Evolutionary conservation across 2,329 filamentous ascomycete species (phyloP), one percentile per base, ranked within the genome.

Genomic region (Colletotrichum paranaense): DNA sequence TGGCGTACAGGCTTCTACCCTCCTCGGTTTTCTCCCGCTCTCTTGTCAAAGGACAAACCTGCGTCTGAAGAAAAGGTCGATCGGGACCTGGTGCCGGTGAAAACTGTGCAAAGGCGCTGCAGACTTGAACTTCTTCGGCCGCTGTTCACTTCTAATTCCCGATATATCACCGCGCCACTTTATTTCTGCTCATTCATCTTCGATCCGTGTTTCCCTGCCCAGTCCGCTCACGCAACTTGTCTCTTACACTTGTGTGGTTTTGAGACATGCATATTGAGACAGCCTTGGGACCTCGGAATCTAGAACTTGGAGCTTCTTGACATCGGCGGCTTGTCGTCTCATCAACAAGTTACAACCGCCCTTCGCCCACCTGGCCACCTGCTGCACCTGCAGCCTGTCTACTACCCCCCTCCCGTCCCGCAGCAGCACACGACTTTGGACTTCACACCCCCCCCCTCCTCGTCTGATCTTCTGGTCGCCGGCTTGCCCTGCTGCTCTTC

Each of bases 311-410:
- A 55, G 38, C 16, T 49, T 49, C 32, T 52, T 63, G 58, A 65
- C 66, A 57, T 73, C 66, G 70, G 66, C 70, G 66, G 70, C 59
- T 73, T 73, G 66, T 70, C 55, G 60, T 70, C 70, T 69, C 60
- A 69, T 73, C 53, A 42, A 65, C 53, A 42, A 52, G 32, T 35
- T 35, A 35, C 32, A 35, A 35, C 11, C 65, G 46, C 38, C 62
- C 69, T 11, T 68, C 66, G 42, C 42, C 42, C 42, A 56, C 62
- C 55, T 67, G 62, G 42, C 42, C 69, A 35, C 58, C 19, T 56
- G 11, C 32, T 62, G 63, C 68, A 62, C 26, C 63, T 71, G 68
- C 68, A 62, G 56, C 32, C 53, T 19, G 46, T 58, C 26, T 42
- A 22, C 19, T 22, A 19, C 38, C 38, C 55, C 46, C 30, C 30